Base-by-base conservation (phyloP, 352 stramenopile genomes). In the Pythium grandisporangium region DNA sequence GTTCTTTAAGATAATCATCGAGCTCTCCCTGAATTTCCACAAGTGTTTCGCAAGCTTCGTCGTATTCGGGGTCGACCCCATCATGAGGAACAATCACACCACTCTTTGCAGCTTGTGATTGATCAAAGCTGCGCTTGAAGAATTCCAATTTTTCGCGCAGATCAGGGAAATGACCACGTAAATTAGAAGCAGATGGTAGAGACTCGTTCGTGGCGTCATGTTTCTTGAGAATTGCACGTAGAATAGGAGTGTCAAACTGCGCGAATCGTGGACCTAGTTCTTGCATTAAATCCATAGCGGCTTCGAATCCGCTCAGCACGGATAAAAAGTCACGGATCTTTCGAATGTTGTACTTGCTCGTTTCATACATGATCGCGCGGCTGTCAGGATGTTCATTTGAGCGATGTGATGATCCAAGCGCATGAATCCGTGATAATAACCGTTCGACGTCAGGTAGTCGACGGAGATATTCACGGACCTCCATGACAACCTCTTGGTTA, bases 301-400 rank as follows among this genome's bases (percentile, higher is more conserved):
- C 46, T 48, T 78, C 75, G 34, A 98, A 93, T 16, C 88, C 95
- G 34, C 90, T 77, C 5, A 99, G 56, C 8, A 97, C 61, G 3
- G 96, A 73, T 4, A 95, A 30, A 26, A 96, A 94, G 45, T 95
- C 79, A 19, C 82, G 80, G 30, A 99, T 98, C 63, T 99, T 99
- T 37, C 93, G 86, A 48, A 95, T 95, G 42, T 97, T 98, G 75
- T 99, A 98, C 44, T 86, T 96, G 40, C 78, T 83, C 14, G 65
- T 78, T 58, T 99, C 96, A 63, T 99, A 99, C 66, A 99, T 94
- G 41, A 99, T 89, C 30, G 96, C 96, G 25, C 96, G 76, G 37
- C 91, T 95, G 55, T 98, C 94, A 0, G 96, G 96, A 63, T 99
- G 96, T 44, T 91, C 66, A 20, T 70, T 57, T 0, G 74, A 85